phyloP scores from a whole-genome alignment of 2,329 filamentous ascomycete species.

The Uncinocarpus reesii region DNA sequence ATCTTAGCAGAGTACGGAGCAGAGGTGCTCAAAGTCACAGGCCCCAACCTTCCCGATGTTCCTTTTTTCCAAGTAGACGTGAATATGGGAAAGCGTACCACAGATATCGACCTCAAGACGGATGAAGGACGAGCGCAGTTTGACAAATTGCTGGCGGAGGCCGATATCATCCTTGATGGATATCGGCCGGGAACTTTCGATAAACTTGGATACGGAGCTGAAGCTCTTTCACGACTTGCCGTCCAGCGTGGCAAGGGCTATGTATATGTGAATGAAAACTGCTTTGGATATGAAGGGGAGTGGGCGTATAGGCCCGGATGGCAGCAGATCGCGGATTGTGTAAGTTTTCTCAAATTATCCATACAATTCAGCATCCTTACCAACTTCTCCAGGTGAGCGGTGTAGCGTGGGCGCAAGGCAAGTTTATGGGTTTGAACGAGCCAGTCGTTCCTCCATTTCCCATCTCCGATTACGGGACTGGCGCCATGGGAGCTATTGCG shows the following conservation, averaged over 20 bases:
- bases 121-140: slow-evolving; percentile 46
- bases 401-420: slow-evolving; percentile 34
- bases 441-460: slow-evolving; percentile 42
- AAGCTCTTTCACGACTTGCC: slow-evolving; percentile 45
- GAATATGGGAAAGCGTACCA: slow-evolving; percentile 60
- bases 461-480: slow-evolving; percentile 56
- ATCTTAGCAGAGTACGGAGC: slow-evolving; percentile 67
- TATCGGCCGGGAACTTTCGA: slow-evolving; percentile 58
- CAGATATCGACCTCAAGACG: slow-evolving; percentile 53
- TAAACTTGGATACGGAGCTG: slow-evolving; percentile 52
- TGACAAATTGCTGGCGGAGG: slow-evolving; percentile 49
- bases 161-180: slow-evolving; percentile 58
- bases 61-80: slow-evolving; percentile 63
- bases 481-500: slow-evolving; percentile 59
- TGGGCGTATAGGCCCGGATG: slow-evolving; percentile 57
- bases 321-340: slow-evolving; percentile 63
- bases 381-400: slow-evolving; percentile 29
- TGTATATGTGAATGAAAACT: slow-evolving; percentile 61
- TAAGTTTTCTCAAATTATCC: slow-evolving; percentile 27
- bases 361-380: neutral
- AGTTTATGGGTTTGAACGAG: slow-evolving; percentile 33
- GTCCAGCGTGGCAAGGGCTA: slow-evolving; percentile 50
- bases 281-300: slow-evolving; percentile 55
- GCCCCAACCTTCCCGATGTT: slow-evolving; percentile 56
- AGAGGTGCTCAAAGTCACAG: slow-evolving; percentile 61